Base-by-base conservation (phyloP, 768 basidiomycete genomes). In the Kwoniella europaea region DNA sequence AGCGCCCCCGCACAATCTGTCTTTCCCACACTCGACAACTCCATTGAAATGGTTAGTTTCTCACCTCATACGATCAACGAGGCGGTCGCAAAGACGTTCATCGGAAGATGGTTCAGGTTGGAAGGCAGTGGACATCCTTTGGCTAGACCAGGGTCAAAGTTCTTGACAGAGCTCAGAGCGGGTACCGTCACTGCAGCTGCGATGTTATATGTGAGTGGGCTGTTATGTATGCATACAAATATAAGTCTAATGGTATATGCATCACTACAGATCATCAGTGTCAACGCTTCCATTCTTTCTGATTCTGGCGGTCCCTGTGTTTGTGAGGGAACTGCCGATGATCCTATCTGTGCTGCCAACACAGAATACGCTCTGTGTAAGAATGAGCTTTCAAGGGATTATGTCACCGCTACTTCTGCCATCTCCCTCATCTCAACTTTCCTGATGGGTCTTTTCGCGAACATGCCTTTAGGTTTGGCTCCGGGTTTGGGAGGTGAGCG, bases 381-480 rank as follows among this genome's bases (percentile, higher is more conserved):
- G 64, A 75, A 77, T 65, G 79, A 80, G 54, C 67, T 92, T 18
- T 88, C 88, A 24, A 87, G 88, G 64, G 92, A 94, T 80, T 88
- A 94, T 69, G 92, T 94, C 77, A 92, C 91, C 6, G 87, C 90
- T 13, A 93, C 92, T 0, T 91, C 92, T 10, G 90, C 91, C 65
- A 87, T 92, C 69, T 86, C 91, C 3, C 88, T 91, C 0, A 87
- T 94, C 7, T 84, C 91, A 10, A 91, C 90, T 18, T 88, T 90
- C 80, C 87, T 93, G 69, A 92, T 94, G 92, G 93, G 93, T 57
- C 84, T 90, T 15, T 82, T 93, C 24, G 93, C 91, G 50, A 94
- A 94, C 79, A 85, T 94, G n/a, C 93, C 93, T 1, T 88, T 94
- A n/a, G 92, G 77, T 41, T 88, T 94, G 83, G 92, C 92, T 2